Conservation (phyloP, 257 asterid species). For the Nicotiana paniculata region DNA sequence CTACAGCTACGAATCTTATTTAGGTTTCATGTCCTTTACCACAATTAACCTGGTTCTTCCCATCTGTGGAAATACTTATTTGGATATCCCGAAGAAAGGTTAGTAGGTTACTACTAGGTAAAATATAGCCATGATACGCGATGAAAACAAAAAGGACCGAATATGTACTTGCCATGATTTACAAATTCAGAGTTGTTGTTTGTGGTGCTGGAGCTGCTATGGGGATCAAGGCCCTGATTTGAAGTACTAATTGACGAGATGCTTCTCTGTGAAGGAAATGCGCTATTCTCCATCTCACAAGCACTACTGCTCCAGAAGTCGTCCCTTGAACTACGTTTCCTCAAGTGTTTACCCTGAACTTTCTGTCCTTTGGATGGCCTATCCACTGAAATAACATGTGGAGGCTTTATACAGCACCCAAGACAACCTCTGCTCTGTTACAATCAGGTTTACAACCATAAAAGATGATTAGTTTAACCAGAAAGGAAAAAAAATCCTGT, state of each 20-base stretch:
- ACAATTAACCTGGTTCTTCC: not conserved
- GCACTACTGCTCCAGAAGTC: slow-evolving; percentile 88
- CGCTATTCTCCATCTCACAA: slow-evolving; percentile 77
- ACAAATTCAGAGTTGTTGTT: slow-evolving; percentile 61
- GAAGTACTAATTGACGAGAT: slow-evolving; percentile 77
- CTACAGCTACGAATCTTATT: not conserved
- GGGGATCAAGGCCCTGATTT: slow-evolving; percentile 52
- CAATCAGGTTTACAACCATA: slow-evolving; percentile 68
- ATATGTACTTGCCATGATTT: slow-evolving; percentile 64
- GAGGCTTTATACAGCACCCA: slow-evolving; percentile 82
- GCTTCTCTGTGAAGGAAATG: slow-evolving; percentile 78
- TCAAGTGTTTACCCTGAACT: slow-evolving; percentile 56
- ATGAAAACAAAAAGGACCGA: not conserved
- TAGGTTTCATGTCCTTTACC: not conserved
- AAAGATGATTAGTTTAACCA: slow-evolving; percentile 48
- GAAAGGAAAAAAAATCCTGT: not conserved
- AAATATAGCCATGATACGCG: not conserved
- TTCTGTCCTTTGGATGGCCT: slow-evolving; percentile 70
- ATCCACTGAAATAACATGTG: slow-evolving; percentile 67
- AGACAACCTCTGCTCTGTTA: slow-evolving; percentile 98
- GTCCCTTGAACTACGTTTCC: slow-evolving; percentile 45
- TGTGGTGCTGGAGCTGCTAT: slow-evolving; percentile 52
- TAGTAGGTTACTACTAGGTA: not conserved
- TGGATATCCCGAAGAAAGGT: not conserved
- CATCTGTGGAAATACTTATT: not conserved